A percentile compares a stretch with the other conserved stretches of the same genome.
Conservation (phyloP, 768 basidiomycete genomes). For the Pisolithus marmoratus region DNA sequence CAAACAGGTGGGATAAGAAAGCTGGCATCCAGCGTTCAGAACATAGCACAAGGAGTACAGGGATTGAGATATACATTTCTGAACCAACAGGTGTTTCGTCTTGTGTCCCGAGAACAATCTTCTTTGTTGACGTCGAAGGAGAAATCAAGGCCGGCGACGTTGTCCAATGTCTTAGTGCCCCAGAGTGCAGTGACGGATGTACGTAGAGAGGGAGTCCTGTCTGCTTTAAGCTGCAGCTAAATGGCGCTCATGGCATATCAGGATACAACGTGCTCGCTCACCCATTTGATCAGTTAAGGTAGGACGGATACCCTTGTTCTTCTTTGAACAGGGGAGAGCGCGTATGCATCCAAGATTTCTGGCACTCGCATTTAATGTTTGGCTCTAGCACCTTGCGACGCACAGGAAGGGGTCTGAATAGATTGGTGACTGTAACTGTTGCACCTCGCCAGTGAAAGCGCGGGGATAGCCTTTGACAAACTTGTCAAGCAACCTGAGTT, state of each 20-base stretch:
- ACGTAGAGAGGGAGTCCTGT: conserved; percentile 56
- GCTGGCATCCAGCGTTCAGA: conserved; percentile 6
- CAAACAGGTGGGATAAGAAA: conserved; percentile 36
- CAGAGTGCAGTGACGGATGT: conserved; percentile 72
- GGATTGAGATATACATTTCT: conserved; percentile 15
- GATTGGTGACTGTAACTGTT: conserved; percentile 61
- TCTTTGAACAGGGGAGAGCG: conserved; percentile 67
- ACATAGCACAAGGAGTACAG: not conserved
- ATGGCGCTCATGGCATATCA: not conserved
- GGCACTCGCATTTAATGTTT: conserved; percentile 85
- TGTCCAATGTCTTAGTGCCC: conserved; percentile 76
- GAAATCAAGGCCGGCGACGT: conserved; percentile 68
- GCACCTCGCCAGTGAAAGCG: conserved; percentile 70
- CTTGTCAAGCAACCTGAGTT: conserved; percentile 73
- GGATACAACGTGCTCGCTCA: conserved; percentile 28
- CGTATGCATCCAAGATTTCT: conserved; percentile 82
- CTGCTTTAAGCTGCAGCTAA: conserved; percentile 67
- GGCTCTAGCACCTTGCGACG: conserved; percentile 86
- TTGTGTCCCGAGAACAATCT: conserved; percentile 19
- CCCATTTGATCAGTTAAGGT: conserved; percentile 68
- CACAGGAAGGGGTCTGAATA: conserved; percentile 84
- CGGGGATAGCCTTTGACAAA: conserved; percentile 24
- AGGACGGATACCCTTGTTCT: conserved; percentile 60
- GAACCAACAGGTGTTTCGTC: conserved; percentile 6
- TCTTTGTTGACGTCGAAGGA: conserved; percentile 63